Evolutionary conservation across 2,329 filamentous ascomycete genomes (phyloP), one percentile per base, ranked within the genome.

Genomic region (Coniochaeta pulveracea): DNA sequence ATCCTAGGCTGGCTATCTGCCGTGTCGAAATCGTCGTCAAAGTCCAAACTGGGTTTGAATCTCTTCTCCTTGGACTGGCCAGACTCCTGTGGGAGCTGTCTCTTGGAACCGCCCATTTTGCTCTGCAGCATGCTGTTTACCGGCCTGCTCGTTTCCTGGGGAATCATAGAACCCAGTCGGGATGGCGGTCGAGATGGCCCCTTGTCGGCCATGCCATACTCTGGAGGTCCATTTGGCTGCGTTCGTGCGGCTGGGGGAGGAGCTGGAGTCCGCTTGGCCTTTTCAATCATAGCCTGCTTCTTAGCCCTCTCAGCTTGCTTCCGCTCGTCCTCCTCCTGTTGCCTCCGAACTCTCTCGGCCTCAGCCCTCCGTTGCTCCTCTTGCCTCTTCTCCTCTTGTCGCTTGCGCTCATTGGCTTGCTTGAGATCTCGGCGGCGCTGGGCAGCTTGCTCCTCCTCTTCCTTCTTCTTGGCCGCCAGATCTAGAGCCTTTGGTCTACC

Each of bases 401-500:
- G 71, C 58, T 86, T 85, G 30, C 81, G 76, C 50, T 93, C 85
- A 21, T 82, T 61, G 46, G 93, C 84, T 11, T 77, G 72, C 56
- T 93, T 94, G 23, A 80, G 77, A 14, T 93, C 83, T 7, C 79
- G 77, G 48, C 85, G 89, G 32, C 79, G 75, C 47, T 86, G 78
- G 10, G 76, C 74, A 42, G 86, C 83, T 30, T 77, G 75, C 50
- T 93, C 85, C 46, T 93, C 86, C 51, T 78, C 80, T 52, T 93
- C 85, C 50, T 81, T 89, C 55, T 86, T 88, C 48, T 77, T 80
- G 24, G 84, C 81, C 3, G 80, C 84, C 30, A 81, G 66, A 34
- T 88, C 76, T 15, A 88, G 61, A 2, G 82, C 80, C 50, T 81
- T 84, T 0, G 77, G 71, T 33, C 78, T 75, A 3, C 70, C 64